Conservation (phyloP, 257 asterid species). For the Nicotiana attenuata region DNA sequence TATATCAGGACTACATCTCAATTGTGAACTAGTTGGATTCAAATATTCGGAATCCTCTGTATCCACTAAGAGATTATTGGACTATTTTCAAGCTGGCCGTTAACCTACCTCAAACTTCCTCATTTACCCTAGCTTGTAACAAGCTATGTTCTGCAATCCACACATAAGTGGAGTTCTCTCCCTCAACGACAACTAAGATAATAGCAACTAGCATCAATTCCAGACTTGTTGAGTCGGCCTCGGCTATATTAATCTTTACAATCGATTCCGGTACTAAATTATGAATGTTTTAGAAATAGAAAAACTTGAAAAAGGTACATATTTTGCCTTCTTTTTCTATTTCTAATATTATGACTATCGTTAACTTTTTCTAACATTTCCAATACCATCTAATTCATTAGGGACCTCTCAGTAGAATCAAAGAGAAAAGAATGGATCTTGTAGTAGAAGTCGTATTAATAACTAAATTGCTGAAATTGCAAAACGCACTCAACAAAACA, state of each 20-base stretch:
- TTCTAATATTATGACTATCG: too few species aligned
- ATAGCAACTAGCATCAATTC: not conserved
- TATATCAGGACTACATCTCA: not conserved
- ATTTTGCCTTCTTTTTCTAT: too few species aligned
- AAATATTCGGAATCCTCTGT: not conserved
- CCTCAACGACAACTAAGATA: not conserved
- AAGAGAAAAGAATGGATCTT: too few species aligned
- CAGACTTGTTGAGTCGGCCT: not conserved
- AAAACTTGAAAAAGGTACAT: too few species aligned
- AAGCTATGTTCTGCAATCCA: not conserved
- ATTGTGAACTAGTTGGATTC: not conserved
- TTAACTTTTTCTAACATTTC: too few species aligned
- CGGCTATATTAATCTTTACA: too few species aligned
- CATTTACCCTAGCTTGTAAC: not conserved
- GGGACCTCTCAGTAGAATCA: too few species aligned
- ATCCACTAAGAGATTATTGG: not conserved
- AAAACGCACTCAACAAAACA: not conserved
- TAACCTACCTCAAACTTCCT: not conserved
- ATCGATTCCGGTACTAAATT: too few species aligned
- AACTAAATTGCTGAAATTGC: not conserved
- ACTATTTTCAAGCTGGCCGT: not conserved
- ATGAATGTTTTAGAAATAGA: too few species aligned
- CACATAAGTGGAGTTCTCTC: not conserved
- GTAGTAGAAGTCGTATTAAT: not conserved
- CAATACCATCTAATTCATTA: too few species aligned